These are phyloP conservation scores for sweet orange (Citrus sinensis) DNA, from an alignment of 345 rosid genomes.

Conservation along the genomic window DVS_A1.0 CM039164.1:19990501-19991000, in stretches of 20 bases:
- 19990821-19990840: too few relatives aligned
- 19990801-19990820: not conserved
- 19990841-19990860: not conserved
- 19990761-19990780: slow-evolving; percentile 1
- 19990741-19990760: too few relatives aligned
- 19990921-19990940: not conserved
- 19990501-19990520: too few relatives aligned
- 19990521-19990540: too few relatives aligned
- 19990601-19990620: not conserved
- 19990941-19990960: not conserved
- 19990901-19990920: not conserved
- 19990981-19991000: not conserved
- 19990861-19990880: not conserved
- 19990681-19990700: not conserved
- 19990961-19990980: not conserved
- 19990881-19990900: not conserved
- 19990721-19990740: too few relatives aligned
- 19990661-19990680: not conserved
- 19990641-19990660: not conserved
- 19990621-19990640: not conserved
- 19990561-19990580: too few relatives aligned
- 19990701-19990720: not conserved
- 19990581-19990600: too few relatives aligned
- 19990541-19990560: too few relatives aligned
- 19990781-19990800: not conserved